phyloP scores from a whole-genome alignment of 2,329 filamentous ascomycete genomes.

The Alternaria sp. region DNA sequence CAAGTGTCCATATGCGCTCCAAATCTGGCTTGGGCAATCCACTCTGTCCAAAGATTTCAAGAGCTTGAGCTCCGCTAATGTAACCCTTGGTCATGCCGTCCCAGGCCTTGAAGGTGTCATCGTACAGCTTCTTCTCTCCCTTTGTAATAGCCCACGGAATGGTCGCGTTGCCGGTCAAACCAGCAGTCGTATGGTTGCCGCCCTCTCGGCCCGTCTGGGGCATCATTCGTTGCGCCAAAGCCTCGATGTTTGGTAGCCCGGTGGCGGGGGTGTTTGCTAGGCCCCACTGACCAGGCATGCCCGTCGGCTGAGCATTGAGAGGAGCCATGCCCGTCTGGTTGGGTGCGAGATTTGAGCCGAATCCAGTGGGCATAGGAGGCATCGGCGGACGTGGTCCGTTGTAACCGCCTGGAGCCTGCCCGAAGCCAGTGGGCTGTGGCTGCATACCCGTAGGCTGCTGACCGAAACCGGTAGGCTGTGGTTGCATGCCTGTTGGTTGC shows the following conservation, averaged over 20 bases:
- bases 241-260: constrained; percentile 92
- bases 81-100: constrained; percentile 93
- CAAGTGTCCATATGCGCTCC: constrained; percentile 92
- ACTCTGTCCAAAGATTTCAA: constrained; percentile 97
- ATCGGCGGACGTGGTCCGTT: constrained; percentile 79
- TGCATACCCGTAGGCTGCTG: constrained; percentile 42
- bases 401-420: constrained; percentile 80
- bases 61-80: constrained; percentile 88
- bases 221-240: constrained; percentile 94
- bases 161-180: constrained; percentile 89
- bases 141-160: constrained; percentile 99
- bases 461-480: constrained; percentile 51
- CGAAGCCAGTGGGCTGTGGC: constrained; percentile 59
- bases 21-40: constrained; percentile 89
- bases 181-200: constrained; percentile 81
- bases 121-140: constrained; percentile 96
- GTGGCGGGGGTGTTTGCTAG: constrained; percentile 91
- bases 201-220: constrained; percentile 87
- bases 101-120: constrained; percentile 94
- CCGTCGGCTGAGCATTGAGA: constrained; percentile 92
- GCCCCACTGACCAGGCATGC: constrained; percentile 95
- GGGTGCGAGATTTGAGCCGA: constrained; percentile 59
- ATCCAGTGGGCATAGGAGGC: constrained; percentile 74
- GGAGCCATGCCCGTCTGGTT: constrained; percentile 68
- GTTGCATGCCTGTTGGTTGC: constrained; percentile 65